Base-by-base conservation (phyloP, 2,329 filamentous ascomycete genomes). In the Cladobotryum mycophilum region DNA sequence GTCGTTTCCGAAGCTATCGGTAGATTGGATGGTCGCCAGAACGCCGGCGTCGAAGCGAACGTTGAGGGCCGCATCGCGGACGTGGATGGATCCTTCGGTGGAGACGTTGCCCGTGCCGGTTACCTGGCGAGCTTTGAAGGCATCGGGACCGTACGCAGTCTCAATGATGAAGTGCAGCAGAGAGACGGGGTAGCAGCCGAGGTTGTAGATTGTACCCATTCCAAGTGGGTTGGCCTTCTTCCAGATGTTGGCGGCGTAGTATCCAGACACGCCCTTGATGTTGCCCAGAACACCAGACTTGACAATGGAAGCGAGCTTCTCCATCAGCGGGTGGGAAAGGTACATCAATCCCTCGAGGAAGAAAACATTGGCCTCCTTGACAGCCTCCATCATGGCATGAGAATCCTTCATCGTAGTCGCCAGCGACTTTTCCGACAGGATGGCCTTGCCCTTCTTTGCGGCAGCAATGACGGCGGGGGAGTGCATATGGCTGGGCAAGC, bases 291-390 rank as follows among this genome's bases (percentile, higher is more conserved):
- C 47, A 30, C 59, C 60, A 6, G 57, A 55, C 22, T 48, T 47
- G 41, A 63, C 47, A 45, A 62, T 56, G 11, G 57, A 54, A 11
- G 52, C 57, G 14, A 61, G 17, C 41, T 57, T 58, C 5, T 56
- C 52, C 56, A 61, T 58, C 41, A 62, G 34, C 1, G 60, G 60
- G 44, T 63, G 61, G 37, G 55, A 53, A 7, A 61, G 58, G 37
- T 63, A 63, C 61, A 63, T 63, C 33, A 62, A 49, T 9, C 61
- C 61, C 47, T 63, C 61, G 20, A 63, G 56, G 46, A 63, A 60
- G 53, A 63, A 63, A 13, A 60, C 58, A 14, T 56, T 47, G 1
- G 50, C 54, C 30, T 55, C 49, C 33, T 52, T 49, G 4, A 60
- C 58, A 18, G 58, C 56, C 33, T 51, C 53, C 15, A 58, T 58